Base-by-base conservation (phyloP, 371 early-diverging fungal species). In the Apophysomyces elegans region DNA sequence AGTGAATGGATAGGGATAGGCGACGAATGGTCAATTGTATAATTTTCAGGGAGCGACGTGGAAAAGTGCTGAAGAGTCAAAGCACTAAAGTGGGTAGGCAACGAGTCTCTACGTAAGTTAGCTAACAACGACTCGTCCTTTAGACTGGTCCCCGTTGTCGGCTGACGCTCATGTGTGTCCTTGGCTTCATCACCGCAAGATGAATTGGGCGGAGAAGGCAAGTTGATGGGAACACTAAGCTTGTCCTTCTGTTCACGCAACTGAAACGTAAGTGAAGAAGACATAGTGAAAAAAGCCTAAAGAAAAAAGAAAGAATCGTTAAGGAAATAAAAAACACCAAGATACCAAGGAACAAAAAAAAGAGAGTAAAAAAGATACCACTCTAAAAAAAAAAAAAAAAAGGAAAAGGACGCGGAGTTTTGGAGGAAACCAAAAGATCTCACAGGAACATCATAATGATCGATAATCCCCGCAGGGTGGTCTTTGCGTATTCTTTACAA, bases 171-270 rank as follows among this genome's bases (percentile, higher is more conserved):
- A 45, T 46, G 46, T 45, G 56, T 59, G 21, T 62, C 62, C 62
- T 62, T 56, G 70, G 60, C 46, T 32, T 81, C 81, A 59, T 81
- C 81, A 37, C 81, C 81, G 60, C 75, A 81, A 72, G 79, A 81
- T 16, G 79, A 78, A 44, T 70, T 81, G 35, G 81, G 81, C 21
- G 81, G 81, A 59, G 81, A 81, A 26, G 81, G 81, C 58, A 81
- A 72, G 9, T 76, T 68, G 60, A 61, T 61, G 16, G 68, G 56
- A 7, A 13, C 45, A 59, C 58, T 32, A 44, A 61, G 65, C 54
- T 58, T 65, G 45, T 75, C 54, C 47, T 69, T 67, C 46, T 79
- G 75, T 57, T 81, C 76, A 43, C 70, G 67, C 61, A 78, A 72
- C 66, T 78, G 81, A 54, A 78, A 77, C 62, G 75, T 72, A 59